Evolutionary conservation across 345 rosid species (phyloP), one percentile per base, ranked within the genome.

Genomic region (Camelina hispida): DNA sequence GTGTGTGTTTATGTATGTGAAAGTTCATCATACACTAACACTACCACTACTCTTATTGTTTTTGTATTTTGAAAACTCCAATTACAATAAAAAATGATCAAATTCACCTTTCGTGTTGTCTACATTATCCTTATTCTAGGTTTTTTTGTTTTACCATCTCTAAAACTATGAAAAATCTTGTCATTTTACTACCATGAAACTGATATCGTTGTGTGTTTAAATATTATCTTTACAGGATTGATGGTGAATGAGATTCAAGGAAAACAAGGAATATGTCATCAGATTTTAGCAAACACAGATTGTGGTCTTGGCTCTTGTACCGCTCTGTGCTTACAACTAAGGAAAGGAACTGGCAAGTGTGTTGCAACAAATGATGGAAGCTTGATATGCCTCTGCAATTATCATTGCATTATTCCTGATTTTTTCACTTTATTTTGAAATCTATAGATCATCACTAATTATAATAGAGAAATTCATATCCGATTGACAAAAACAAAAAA

Each of bases 121-220:
- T 64, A 43, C 15, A 34, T 54, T 17, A 44, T 73, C 23, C 23
- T 73, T 22, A 18, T 73, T 8, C 57, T 73, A 43, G 77, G 70
- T 10, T 73, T 60, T 38, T 44, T 60, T 25, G n/a, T 54, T 43
- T 54, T 13, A 25, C 38, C 54, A 62, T 28, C 40, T 50, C 69
- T 37, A 66, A 13, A 13, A 53, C 23, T 13, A 22, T 67, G 20
- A 15, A 13, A 67, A 51, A 20, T 15, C 30, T 34, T 66, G 46
- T 18, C 35, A 3, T 37, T 32, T 46, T 46, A 43, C 32, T 57
- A 43, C 15, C 44, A 57, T 23, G 4, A 2, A 32, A 30, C 0
- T 44, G 16, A 71, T 35, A 23, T 60, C n/a, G 6, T 44, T 5
- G 3, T 1, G 25, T 12, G 7, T 22, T 23, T 7, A 52, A 58